Evolutionary conservation across 148 eudicot species (phyloP), one percentile per base, ranked within the genome.

Genomic region (Vaccinium macrocarpon): DNA sequence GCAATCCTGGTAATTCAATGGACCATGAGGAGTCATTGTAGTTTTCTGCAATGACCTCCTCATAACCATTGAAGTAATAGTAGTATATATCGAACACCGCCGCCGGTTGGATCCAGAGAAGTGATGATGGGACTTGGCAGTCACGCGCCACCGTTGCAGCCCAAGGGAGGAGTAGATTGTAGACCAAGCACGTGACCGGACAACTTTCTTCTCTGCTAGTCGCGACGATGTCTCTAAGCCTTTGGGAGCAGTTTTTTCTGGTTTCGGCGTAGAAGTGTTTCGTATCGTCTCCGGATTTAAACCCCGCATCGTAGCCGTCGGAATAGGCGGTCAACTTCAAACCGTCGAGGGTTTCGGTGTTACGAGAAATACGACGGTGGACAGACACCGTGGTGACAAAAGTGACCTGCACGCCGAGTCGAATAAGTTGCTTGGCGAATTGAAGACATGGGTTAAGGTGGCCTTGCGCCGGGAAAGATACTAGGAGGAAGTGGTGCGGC

Each of bases 51-150:
- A 90, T 84, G 11, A 46, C 72, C n/a, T 82, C 86, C 13, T 55
- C 77, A 16, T 88, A 85, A 0, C 87, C 88, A 23, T 83, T 85
- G 85, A 91, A 90, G 73, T 90, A 91, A 66, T 89, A 88, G 81
- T 91, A 91, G 82, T 90, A 93, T 14, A 92, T 83, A 21, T 81
- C 83, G 48, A 95, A 81, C 1, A 91, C 87, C 0, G 90, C 56
- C 32, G 95, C 94, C 0, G 98, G 92, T 87, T 95, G 97, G 52
- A 91, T 90, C 97, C 94, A 93, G 0, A 93, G 81, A 0, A 90
- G 86, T 0, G 93, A 91, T 1, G 87, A 85, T 2, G 95, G 95
- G 72, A 92, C 79, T 70, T 88, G 82, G 48, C 72, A 72, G 4
- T 56, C 85, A 82, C 90, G 89, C 12, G 97, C 94, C 87, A 93